phyloP scores from a whole-genome alignment of 208 protist species.

The Trypanosoma caninum region DNA sequence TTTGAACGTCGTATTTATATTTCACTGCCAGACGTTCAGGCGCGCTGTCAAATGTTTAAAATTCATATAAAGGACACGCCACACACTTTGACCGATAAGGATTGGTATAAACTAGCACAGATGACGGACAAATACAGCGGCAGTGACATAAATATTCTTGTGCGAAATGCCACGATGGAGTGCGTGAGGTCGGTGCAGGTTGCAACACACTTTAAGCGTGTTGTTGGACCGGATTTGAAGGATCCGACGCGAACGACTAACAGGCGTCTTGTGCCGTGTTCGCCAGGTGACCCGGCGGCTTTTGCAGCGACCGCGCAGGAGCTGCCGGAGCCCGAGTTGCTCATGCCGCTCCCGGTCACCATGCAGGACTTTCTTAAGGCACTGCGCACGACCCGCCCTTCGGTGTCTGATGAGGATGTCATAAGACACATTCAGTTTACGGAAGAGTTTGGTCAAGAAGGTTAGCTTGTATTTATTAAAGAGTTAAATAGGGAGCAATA shows the following conservation, averaged over 20 bases:
- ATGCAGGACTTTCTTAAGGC: constrained; percentile 93
- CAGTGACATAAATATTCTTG: constrained; percentile 96
- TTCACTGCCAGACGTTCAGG: constrained; percentile 85
- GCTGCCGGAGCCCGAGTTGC: constrained; percentile 83
- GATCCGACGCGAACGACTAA: constrained; percentile 71
- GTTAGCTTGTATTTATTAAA: too few relatives aligned
- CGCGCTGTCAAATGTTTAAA: constrained; percentile 92
- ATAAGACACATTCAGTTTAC: constrained; percentile 94
- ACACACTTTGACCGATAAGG: constrained; percentile 74
- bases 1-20: constrained; percentile 94
- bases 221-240: constrained; percentile 66
- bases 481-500: too few relatives aligned
- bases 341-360: constrained; percentile 90
- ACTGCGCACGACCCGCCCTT: constrained; percentile 81
- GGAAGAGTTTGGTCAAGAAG: constrained; percentile 96
- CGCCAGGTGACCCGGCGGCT: constrained; percentile 90
- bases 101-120: constrained; percentile 90
- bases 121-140: constrained; percentile 94
- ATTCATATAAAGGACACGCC: constrained; percentile 95
- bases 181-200: constrained; percentile 95
- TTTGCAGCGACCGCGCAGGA: constrained; percentile 93
- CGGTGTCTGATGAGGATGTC: constrained; percentile 91
- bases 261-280: constrained; percentile 92
- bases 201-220: constrained; percentile 97
- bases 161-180: constrained; percentile 97